These are phyloP conservation scores for Lumnitzera racemosa DNA, from an alignment of 345 rosid genomes.

Conservation along the genomic window DNA sequence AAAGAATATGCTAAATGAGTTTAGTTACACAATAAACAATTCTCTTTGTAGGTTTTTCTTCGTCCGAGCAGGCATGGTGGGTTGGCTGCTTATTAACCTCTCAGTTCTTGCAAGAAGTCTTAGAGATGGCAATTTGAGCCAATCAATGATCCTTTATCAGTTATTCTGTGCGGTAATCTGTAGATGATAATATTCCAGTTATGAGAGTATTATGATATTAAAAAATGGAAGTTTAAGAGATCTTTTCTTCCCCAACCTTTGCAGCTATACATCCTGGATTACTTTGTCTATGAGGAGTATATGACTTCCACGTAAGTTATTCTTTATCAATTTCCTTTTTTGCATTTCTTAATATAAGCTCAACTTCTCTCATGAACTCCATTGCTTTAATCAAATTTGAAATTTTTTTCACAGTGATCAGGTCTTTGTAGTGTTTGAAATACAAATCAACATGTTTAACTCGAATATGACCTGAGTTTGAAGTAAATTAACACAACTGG, in stretches of 20 bases:
- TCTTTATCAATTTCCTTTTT: constrained; percentile 3
- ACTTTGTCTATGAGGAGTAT: constrained; percentile 78
- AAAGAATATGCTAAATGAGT: too few species aligned
- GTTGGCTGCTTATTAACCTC: constrained; percentile 87
- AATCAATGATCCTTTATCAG: constrained; percentile 85
- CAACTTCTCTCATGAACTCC: neutral
- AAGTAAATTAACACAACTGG: too few species aligned
- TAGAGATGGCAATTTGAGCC: constrained; percentile 40
- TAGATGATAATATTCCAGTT: constrained; percentile 3
- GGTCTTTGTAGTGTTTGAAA: too few species aligned
- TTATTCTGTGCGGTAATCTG: constrained; percentile 59
- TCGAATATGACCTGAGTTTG: too few species aligned
- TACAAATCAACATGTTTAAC: too few species aligned
- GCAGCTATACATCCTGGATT: constrained; percentile 76
- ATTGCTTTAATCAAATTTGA: too few species aligned
- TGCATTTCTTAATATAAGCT: neutral
- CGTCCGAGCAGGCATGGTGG: constrained; percentile 98
- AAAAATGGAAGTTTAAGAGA: neutral
- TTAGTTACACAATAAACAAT: neutral
- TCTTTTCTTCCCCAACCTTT: constrained; percentile 13
- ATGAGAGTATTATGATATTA: constrained; percentile 9
- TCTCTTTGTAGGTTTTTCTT: constrained; percentile 62
- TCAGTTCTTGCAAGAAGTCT: constrained; percentile 74
- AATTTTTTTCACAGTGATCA: too few species aligned
- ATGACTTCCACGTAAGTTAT: constrained; percentile 90